Base-by-base conservation (phyloP, 306 rosid genomes). In the Medicago ruthenica region DNA sequence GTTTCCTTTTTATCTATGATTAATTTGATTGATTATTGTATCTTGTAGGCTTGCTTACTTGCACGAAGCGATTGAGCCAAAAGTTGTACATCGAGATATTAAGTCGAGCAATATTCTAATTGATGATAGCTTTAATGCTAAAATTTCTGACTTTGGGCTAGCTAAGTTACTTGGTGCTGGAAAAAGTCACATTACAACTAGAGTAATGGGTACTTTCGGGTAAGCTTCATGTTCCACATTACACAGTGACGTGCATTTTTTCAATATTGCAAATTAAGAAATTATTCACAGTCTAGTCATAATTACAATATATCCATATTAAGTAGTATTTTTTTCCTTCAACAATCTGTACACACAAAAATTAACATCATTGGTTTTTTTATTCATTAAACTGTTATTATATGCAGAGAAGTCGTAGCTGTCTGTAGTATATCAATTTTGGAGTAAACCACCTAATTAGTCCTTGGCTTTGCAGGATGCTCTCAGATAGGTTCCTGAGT, bases 181-280 rank as follows among this genome's bases (percentile, higher is more conserved):
- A 77, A 90, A 89, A 78, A 90, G 96, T 70, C 89, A 90, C 73
- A 87, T 92, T 58, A 92, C 93, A 41, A 92, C 97, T 71, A 87
- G 97, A 80, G 96, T 92, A 54, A 92, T 92, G 97, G 97, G 97
- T 50, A 92, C 97, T 76, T 92, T 92, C 63, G 97, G 97, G 97
- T 92, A 79, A 84, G 92, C 54, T 65, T 62, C 63, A 63, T n/a
- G n/a, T n/a, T n/a, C n/a, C n/a, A n/a, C n/a, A n/a, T n/a, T n/a
- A n/a, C n/a, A n/a, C n/a, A n/a, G n/a, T n/a, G n/a, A n/a, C n/a
- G n/a, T n/a, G 57, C 40, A n/a, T 47, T 9, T 3, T 67, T 18
- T 17, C 59, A 37, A 22, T 11, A 4, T 13, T 22, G 44, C 1
- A 41, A 53, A 40, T 71, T 21, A 63, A 50, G 39, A 50, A 59